Percentiles rank a stretch among this genome's conserved stretches.
Conservation (phyloP, 2,329 filamentous ascomycete species). For the Iodosphaeria phyllophila region DNA sequence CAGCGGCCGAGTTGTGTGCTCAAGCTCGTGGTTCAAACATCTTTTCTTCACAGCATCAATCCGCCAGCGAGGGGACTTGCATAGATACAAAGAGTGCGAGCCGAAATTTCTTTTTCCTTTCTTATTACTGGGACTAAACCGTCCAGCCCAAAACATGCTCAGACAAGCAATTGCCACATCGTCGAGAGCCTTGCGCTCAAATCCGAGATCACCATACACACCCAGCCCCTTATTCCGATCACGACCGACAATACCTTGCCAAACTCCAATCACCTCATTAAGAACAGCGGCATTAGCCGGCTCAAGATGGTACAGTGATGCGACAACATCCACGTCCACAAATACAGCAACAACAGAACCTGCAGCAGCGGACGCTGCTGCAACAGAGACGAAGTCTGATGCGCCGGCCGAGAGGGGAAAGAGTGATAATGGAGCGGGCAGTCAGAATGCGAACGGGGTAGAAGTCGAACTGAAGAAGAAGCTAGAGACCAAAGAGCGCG, state of each 20-base stretch:
- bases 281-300: conserved; percentile 5
- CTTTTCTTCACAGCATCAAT: too few species aligned
- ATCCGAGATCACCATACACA: conserved; percentile 21
- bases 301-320: conserved; percentile 17
- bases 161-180: conserved; percentile 12
- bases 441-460: conserved; percentile 20
- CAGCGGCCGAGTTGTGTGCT: too few species aligned
- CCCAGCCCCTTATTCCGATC: conserved; percentile 29
- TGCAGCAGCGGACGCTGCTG: conserved; percentile 21
- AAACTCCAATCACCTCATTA: not conserved
- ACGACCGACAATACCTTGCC: conserved; percentile 15
- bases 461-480: conserved; percentile 40
- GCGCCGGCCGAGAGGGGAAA: conserved; percentile 14
- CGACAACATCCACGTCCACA: conserved; percentile 19
- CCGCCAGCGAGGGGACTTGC: too few species aligned
- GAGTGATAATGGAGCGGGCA: conserved; percentile 12
- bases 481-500: conserved; percentile 52
- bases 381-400: conserved; percentile 18
- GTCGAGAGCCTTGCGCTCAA: conserved; percentile 11
- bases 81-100: too few species aligned
- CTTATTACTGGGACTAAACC: too few species aligned
- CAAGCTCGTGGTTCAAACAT: too few species aligned
- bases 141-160: conserved; percentile 9
- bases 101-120: too few species aligned
- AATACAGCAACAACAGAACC: conserved; percentile 20